Conservation (phyloP, 371 early-diverging fungal species). For the Apophysomyces sp. region DNA sequence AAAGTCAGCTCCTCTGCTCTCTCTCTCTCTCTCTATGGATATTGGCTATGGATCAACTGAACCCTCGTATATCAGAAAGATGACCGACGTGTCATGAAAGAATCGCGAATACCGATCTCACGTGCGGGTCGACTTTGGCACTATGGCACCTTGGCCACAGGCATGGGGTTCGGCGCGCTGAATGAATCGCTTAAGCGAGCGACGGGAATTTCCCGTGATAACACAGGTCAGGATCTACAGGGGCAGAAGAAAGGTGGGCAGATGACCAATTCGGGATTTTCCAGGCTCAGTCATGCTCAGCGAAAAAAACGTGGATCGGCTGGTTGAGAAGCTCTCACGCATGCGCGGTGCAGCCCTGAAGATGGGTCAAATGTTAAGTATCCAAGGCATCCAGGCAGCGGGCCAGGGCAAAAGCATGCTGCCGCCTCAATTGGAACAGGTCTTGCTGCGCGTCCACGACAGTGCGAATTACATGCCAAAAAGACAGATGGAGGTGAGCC, state of each 20-base stretch:
- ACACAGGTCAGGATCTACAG: slow-evolving; percentile 35
- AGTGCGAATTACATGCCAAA: slow-evolving; percentile 96
- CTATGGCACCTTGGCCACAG: slow-evolving; percentile 72
- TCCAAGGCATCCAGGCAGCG: slow-evolving; percentile 72
- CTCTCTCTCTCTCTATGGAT: neutral
- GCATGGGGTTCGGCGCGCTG: slow-evolving; percentile 75
- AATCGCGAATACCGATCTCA: slow-evolving; percentile 66
- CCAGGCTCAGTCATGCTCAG: slow-evolving; percentile 61
- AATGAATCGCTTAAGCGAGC: slow-evolving; percentile 71
- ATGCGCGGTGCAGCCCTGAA: slow-evolving; percentile 98
- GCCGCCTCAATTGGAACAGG: slow-evolving; percentile 79
- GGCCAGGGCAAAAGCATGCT: slow-evolving; percentile 49
- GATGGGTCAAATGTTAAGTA: slow-evolving; percentile 96
- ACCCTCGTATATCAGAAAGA: slow-evolving; percentile 1
- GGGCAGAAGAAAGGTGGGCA: too few species aligned
- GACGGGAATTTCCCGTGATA: slow-evolving; percentile 44
- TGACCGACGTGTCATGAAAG: slow-evolving; percentile 38
- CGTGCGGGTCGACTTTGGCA: slow-evolving; percentile 65
- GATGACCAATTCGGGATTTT: neutral
- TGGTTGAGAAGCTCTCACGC: slow-evolving; percentile 83
- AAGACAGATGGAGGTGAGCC: slow-evolving; percentile 72
- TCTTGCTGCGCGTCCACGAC: slow-evolving; percentile 88
- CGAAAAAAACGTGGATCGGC: slow-evolving; percentile 82
- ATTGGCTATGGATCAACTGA: neutral
- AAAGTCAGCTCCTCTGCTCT: too few species aligned